phyloP scores from a whole-genome alignment of 345 rosid genomes.

The Linum tenue region DNA sequence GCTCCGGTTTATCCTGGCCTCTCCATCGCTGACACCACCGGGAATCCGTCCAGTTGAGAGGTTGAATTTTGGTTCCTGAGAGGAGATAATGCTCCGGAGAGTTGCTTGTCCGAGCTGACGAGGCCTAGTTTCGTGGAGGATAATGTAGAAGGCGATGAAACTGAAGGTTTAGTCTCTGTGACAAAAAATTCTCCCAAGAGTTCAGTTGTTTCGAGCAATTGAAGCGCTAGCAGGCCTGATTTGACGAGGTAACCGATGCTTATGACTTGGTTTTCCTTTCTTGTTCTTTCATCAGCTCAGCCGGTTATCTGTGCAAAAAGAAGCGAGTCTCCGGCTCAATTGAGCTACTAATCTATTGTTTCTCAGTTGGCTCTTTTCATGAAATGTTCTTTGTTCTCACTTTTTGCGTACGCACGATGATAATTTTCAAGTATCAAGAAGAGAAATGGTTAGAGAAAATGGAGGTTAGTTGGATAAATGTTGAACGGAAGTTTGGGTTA shows the following conservation, averaged over 20 bases:
- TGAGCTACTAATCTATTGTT: background rate
- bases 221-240: background rate
- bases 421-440: conserved; percentile 9
- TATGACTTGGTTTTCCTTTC: background rate
- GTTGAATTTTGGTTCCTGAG: conserved; percentile 9
- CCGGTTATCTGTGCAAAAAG: background rate
- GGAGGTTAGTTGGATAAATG: background rate
- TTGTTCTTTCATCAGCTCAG: background rate
- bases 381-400: background rate
- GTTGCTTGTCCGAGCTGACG: too few relatives aligned
- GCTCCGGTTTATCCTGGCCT: conserved; percentile 17
- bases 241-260: conserved; percentile 3
- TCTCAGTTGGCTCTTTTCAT: background rate
- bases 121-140: background rate
- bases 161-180: conserved; percentile 7
- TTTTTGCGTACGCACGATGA: background rate
- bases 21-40: background rate
- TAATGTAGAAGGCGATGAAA: conserved; percentile 12
- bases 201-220: conserved; percentile 12
- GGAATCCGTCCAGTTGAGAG: conserved; percentile 10
- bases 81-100: background rate
- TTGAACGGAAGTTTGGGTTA: too few relatives aligned
- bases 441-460: too few relatives aligned
- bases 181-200: conserved; percentile 18
- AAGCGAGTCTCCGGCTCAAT: background rate